Evolutionary conservation across 176 grass and related monocot genomes (phyloP), one percentile per base, ranked within the genome.

Genomic region (Triticum monococcum): DNA sequence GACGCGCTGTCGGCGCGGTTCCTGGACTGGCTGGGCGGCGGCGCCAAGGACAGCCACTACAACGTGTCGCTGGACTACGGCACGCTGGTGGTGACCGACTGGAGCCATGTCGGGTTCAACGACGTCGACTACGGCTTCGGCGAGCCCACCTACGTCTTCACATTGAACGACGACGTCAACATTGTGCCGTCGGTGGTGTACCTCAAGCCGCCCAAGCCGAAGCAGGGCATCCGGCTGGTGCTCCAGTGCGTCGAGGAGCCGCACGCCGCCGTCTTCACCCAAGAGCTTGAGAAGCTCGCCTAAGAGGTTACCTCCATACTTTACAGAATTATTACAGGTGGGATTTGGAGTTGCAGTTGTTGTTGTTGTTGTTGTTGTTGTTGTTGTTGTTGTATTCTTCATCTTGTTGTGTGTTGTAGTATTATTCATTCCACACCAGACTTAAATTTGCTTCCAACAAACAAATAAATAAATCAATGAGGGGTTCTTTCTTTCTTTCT

Each of bases 31-130:
- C 46, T 75, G 72, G 48, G 43, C 14, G 72, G 72, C 8, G 72
- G 72, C 25, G 72, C 72, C 72, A 75, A 75, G 43, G 72, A 75
- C 43, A 75, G 48, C 72, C 72, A 75, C 72, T 75, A 75, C 72
- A 75, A 75, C 25, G 72, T 75, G 41, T 52, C 43, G 43, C 62
- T 64, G 62, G 62, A 64, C 24, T 64, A 64, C 25, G 25, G 24
- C 62, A 64, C 62, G 62, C 24, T 28, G 24, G 25, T 64, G 9
- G 11, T 64, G 24, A 28, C 62, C 4, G 62, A 64, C 24, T 64
- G 62, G 62, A 64, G 62, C 62, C 62, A 26, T 24, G 24, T 64
- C 24, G 62, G 62, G 62, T 64, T 64, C 62, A 26, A 25, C 61
- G 61, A 64, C 3, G 61, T 64, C 1, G n/a, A 64, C 61, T 64